phyloP scores from a whole-genome alignment of 306 rosid genomes.

The Gleditsia sinensis region DNA sequence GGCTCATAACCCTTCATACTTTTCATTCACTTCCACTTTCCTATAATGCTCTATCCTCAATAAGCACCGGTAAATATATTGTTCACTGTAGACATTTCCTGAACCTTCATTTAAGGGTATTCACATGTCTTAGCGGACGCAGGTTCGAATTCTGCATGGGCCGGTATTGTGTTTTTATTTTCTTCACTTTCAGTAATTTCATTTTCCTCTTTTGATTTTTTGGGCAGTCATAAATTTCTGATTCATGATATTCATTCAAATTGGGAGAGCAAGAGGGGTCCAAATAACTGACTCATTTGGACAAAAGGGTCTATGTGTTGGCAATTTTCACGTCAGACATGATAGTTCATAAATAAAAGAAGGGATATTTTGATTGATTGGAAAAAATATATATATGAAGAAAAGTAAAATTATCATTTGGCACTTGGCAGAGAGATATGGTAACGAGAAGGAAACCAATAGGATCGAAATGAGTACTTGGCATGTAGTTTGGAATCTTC shows the following conservation, averaged over 20 bases:
- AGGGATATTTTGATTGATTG: constrained; percentile 53
- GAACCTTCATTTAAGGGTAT: background rate
- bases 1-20: constrained; percentile 71
- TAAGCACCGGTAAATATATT: constrained; percentile 45
- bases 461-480: constrained; percentile 37
- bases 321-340: constrained; percentile 54
- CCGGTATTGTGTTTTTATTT: too few relatives aligned
- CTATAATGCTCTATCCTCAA: constrained; percentile 24
- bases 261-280: constrained; percentile 34
- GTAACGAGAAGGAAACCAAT: constrained; percentile 35
- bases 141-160: constrained; percentile 46
- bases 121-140: constrained; percentile 23
- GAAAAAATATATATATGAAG: constrained; percentile 38
- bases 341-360: constrained; percentile 61
- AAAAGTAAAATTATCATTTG: constrained; percentile 31
- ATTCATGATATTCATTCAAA: constrained; percentile 3
- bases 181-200: too few relatives aligned
- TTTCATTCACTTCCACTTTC: constrained; percentile 34
- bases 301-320: constrained; percentile 43
- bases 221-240: constrained; percentile 20
- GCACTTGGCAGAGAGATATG: constrained; percentile 33
- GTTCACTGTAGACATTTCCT: background rate
- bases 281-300: constrained; percentile 51
- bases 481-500: constrained; percentile 40
- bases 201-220: too few relatives aligned